phyloP scores from a whole-genome alignment of 1,284 basidiomycete species.

The Cutaneotrichosporon sp. region DNA sequence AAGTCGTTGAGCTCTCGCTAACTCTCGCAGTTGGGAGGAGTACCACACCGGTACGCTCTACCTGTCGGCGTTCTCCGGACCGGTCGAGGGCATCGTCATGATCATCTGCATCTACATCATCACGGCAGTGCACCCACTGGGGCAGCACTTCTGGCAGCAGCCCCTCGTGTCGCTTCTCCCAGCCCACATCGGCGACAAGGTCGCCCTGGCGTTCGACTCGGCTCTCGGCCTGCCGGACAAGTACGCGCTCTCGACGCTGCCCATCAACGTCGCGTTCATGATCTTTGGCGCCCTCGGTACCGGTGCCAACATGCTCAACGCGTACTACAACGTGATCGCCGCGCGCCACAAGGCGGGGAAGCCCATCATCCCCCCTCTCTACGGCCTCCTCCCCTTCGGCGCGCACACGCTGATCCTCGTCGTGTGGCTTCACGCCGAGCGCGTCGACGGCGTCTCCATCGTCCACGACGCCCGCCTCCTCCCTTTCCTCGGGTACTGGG shows the following conservation, averaged over 20 bases:
- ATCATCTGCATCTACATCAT: conserved; percentile 76
- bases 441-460: conserved; percentile 57
- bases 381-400: conserved; percentile 77
- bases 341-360: conserved; percentile 57
- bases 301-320: conserved; percentile 76
- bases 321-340: conserved; percentile 74
- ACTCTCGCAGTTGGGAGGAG: conserved; percentile 74
- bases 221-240: conserved; percentile 32
- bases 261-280: conserved; percentile 87
- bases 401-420: conserved; percentile 70
- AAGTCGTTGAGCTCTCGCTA: neutral
- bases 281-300: conserved; percentile 73
- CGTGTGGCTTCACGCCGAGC: conserved; percentile 71
- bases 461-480: conserved; percentile 66
- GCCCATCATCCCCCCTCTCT: conserved; percentile 62
- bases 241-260: conserved; percentile 58
- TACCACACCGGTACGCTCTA: conserved; percentile 90
- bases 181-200: conserved; percentile 22
- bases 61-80: conserved; percentile 92
- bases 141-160: conserved; percentile 72
- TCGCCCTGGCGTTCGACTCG: conserved; percentile 34
- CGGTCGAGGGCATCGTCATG: conserved; percentile 93
- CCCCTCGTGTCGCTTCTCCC: conserved; percentile 42
- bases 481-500: conserved; percentile 89
- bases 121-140: conserved; percentile 62